Evolutionary conservation across 371 early-diverging fungal species (phyloP), one percentile per base, ranked within the genome.

Genomic region (Rhizopus sp.): DNA sequence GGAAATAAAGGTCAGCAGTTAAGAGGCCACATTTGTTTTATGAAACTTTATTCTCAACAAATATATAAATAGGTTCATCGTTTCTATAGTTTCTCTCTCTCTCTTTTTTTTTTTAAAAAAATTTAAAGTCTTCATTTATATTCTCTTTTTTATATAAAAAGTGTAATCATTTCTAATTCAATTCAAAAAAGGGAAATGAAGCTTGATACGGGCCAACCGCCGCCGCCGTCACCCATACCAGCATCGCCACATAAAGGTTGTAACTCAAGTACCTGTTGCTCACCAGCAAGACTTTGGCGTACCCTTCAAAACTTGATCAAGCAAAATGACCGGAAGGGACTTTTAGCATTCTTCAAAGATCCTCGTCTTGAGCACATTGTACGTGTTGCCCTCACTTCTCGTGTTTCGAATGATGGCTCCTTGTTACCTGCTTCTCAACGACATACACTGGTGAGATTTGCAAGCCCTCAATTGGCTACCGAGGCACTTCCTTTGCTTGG

Each of bases 271-370:
- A 63, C 48, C 15, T 67, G 68, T 44, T 67, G 68, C 23, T 67
- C 68, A 15, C 68, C 68, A 54, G 59, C 68, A 33, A 59, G 50
- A 33, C 34, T 67, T 17, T 67, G 68, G 68, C 68, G 68, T 23
- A 63, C 60, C 3, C 53, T 67, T 6, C 68, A 63, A 38, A 57
- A 59, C 6, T 23, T 67, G 7, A 59, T 67, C 55, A 65, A 62
- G 39, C 42, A 38, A 1, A 45, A 67, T 42, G 16, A 63, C 17
- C 41, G 34, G 10, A 50, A 53, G 31, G 64, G 42, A 3, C 49
- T 69, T 3, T 23, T 63, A 4, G 17, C 38, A 8, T 62, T 60
- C 30, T 65, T 65, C 50, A 61, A 65, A 7, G 66, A 65, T 16
- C 17, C 38, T 0, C 55, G 68, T 29, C 40, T 40, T 6, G 56